Evolutionary conservation across 768 basidiomycete species (phyloP).

Genomic region (Sarcodon sp.): DNA sequence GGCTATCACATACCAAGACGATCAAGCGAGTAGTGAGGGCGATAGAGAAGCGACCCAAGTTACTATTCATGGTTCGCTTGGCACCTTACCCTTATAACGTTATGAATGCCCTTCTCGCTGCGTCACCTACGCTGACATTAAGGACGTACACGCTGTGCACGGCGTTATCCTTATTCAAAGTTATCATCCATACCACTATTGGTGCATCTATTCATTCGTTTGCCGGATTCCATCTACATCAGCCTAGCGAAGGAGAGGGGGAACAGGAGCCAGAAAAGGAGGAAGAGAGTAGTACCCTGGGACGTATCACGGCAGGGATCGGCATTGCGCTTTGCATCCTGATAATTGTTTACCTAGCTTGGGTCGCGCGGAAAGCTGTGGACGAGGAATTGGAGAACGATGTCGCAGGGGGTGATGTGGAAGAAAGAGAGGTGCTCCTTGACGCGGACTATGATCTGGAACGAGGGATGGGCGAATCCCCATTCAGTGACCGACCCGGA

Average conservation of each 20-base stretch:
- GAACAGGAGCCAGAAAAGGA: constrained; percentile 4
- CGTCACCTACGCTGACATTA: constrained; percentile 70
- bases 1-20: constrained; percentile 57
- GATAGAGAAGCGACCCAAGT: constrained; percentile 75
- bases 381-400: constrained; percentile 38
- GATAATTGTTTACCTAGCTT: constrained; percentile 69
- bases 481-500: not conserved
- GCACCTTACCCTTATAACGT: constrained; percentile 93
- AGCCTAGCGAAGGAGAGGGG: constrained; percentile 1
- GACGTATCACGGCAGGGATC: constrained; percentile 48
- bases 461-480: constrained; percentile 4
- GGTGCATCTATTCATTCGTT: constrained; percentile 83
- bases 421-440: constrained; percentile 45
- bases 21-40: constrained; percentile 77
- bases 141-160: constrained; percentile 73
- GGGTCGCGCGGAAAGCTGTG: constrained; percentile 60
- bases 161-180: constrained; percentile 75
- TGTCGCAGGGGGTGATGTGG: constrained; percentile 18
- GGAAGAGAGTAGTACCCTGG: constrained; percentile 11
- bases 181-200: constrained; percentile 82
- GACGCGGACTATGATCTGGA: constrained; percentile 17
- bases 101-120: constrained; percentile 89
- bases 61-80: constrained; percentile 84
- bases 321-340: constrained; percentile 62
- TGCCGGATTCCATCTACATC: constrained; percentile 40